Conservation (phyloP, 306 rosid species). For the Cucurbita argyrosperma region DNA sequence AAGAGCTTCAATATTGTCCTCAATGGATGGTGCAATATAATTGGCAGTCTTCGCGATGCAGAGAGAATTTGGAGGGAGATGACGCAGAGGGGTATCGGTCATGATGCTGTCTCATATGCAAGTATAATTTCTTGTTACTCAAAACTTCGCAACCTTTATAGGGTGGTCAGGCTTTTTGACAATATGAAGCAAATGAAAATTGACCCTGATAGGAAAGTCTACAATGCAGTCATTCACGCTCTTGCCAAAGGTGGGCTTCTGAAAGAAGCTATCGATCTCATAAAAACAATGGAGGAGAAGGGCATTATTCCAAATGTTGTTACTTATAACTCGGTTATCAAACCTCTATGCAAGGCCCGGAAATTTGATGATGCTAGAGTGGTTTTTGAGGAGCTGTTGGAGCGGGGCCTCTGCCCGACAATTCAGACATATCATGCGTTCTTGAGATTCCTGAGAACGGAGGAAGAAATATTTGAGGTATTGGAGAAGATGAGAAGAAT, state of each 20-base stretch:
- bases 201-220: constrained; percentile 61
- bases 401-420: constrained; percentile 38
- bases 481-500: constrained; percentile 46
- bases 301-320: constrained; percentile 44
- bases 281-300: constrained; percentile 50
- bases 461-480: constrained; percentile 50
- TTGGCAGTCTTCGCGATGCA: constrained; percentile 46
- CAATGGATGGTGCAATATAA: constrained; percentile 76
- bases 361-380: constrained; percentile 45
- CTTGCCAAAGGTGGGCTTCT: constrained; percentile 54
- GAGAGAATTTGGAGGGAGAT: constrained; percentile 77
- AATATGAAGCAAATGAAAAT: constrained; percentile 43
- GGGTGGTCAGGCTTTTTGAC: constrained; percentile 48
- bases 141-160: constrained; percentile 39
- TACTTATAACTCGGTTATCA: constrained; percentile 67
- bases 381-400: constrained; percentile 41
- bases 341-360: constrained; percentile 58
- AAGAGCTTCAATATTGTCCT: constrained; percentile 83
- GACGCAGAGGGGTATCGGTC: constrained; percentile 43
- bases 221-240: constrained; percentile 55
- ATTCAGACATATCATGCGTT: constrained; percentile 73
- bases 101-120: constrained; percentile 62
- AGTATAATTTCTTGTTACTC: constrained; percentile 78
- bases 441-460: constrained; percentile 39
- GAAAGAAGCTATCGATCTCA: constrained; percentile 46